Evolutionary conservation across 2,329 filamentous ascomycete species (phyloP).

Genomic region (Alternaria sp.): DNA sequence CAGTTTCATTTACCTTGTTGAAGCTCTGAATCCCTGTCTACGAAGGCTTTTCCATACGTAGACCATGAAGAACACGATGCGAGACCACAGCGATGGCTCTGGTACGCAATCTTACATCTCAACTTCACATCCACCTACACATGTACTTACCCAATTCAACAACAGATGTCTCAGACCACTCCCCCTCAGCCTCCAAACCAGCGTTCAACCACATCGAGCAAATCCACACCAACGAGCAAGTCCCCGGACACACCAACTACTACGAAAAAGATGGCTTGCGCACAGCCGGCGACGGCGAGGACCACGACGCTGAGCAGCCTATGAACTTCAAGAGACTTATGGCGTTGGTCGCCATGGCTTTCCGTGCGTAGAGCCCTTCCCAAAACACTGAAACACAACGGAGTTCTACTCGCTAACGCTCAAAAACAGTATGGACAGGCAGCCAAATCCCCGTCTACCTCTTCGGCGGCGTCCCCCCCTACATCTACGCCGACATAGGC

Average conservation of each 20-base stretch:
- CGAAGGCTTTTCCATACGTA: background rate
- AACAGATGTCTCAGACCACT: conserved; percentile 17
- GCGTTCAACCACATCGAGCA: conserved; percentile 35
- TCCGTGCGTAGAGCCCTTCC: conserved; percentile 1
- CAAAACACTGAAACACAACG: background rate
- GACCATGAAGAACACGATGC: background rate
- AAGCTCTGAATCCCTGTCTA: background rate
- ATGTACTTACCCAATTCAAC: background rate
- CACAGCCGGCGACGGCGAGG: conserved; percentile 35
- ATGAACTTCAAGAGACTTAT: conserved; percentile 50
- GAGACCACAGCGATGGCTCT: background rate
- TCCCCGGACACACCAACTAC: conserved; percentile 50
- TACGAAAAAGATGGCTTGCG: conserved; percentile 57
- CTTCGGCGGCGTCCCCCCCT: conserved; percentile 39
- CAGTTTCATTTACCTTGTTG: too few relatives aligned
- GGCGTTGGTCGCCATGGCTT: conserved; percentile 56
- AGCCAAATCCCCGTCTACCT: conserved; percentile 63
- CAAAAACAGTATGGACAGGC: conserved; percentile 60
- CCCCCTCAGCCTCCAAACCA: conserved; percentile 16
- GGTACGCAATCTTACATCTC: background rate
- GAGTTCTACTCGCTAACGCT: background rate
- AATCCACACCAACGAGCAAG: conserved; percentile 46
- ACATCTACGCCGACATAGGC: conserved; percentile 66
- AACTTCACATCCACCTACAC: too few relatives aligned
- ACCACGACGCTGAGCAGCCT: conserved; percentile 17